phyloP scores from a whole-genome alignment of 306 rosid genomes.

The Crotalaria pallida region DNA sequence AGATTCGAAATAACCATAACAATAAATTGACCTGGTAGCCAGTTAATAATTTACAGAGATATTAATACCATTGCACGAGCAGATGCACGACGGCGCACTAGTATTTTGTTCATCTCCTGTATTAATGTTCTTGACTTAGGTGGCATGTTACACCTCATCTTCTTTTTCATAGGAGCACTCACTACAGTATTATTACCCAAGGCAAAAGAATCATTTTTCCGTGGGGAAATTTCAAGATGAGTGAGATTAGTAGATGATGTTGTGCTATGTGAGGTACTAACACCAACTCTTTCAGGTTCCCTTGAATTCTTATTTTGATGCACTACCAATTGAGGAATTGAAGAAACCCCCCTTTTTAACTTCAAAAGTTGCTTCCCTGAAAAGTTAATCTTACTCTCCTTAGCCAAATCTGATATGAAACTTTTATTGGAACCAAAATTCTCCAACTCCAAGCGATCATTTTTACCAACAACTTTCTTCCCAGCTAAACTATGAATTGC shows the following conservation, averaged over 20 bases:
- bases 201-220: constrained; percentile 16
- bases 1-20: constrained; percentile 5
- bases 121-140: constrained; percentile 69
- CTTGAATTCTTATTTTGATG: constrained; percentile 8
- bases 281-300: constrained; percentile 26
- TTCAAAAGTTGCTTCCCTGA: constrained; percentile 29
- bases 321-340: constrained; percentile 21
- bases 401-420: constrained; percentile 19
- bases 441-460: constrained; percentile 18
- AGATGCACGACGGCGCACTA: constrained; percentile 49
- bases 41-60: constrained; percentile 12
- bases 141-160: constrained; percentile 66
- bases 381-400: constrained; percentile 26
- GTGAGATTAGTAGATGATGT: constrained; percentile 26
- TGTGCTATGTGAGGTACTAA: constrained; percentile 1
- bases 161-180: constrained; percentile 32
- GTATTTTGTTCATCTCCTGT: constrained; percentile 62
- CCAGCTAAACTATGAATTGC: constrained; percentile 15
- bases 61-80: constrained; percentile 69
- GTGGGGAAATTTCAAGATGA: constrained; percentile 17
- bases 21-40: constrained; percentile 7
- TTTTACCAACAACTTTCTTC: constrained; percentile 23
- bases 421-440: constrained; percentile 25
- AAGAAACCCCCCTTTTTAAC: constrained; percentile 24
- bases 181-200: constrained; percentile 22